Conservation (phyloP, 208 protist species). For the Leishmania lainsoni region DNA sequence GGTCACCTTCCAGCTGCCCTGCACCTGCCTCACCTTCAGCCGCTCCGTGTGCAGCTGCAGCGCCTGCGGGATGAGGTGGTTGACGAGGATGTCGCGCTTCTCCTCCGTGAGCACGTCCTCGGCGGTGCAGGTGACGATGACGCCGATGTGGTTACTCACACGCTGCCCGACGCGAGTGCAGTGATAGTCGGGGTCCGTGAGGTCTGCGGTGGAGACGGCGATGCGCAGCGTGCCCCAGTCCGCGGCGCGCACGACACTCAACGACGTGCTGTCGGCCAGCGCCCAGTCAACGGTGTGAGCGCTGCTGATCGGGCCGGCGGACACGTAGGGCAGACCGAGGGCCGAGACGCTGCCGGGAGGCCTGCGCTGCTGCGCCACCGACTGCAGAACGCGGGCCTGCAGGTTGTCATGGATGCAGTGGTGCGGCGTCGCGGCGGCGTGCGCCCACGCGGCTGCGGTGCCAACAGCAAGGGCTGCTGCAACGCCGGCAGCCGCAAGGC, state of each 20-base stretch:
- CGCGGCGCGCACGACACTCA: neutral
- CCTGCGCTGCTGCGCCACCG: neutral
- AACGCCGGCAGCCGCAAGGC: too few species aligned
- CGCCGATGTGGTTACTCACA: constrained; percentile 23
- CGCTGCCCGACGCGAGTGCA: constrained; percentile 35
- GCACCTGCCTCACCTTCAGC: constrained; percentile 42
- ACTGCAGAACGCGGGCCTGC: constrained; percentile 25
- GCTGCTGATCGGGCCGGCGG: neutral
- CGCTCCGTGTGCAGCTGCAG: constrained; percentile 58
- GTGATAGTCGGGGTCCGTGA: constrained; percentile 38
- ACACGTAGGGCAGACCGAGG: constrained; percentile 11
- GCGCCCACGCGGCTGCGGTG: neutral
- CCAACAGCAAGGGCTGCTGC: too few species aligned
- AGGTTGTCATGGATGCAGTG: constrained; percentile 23
- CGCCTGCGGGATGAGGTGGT: constrained; percentile 43
- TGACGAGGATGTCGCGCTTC: constrained; percentile 37
- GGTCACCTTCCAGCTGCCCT: constrained; percentile 19
- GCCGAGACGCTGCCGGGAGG: neutral
- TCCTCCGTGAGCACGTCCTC: constrained; percentile 39
- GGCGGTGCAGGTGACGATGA: constrained; percentile 22
- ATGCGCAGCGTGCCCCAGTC: constrained; percentile 52
- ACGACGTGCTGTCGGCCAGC: neutral
- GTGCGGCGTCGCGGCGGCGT: neutral
- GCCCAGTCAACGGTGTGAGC: neutral
- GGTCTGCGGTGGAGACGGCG: constrained; percentile 32